Base-by-base conservation (phyloP, 768 basidiomycete genomes). In the Lactifluus hygrophoroides region DNA sequence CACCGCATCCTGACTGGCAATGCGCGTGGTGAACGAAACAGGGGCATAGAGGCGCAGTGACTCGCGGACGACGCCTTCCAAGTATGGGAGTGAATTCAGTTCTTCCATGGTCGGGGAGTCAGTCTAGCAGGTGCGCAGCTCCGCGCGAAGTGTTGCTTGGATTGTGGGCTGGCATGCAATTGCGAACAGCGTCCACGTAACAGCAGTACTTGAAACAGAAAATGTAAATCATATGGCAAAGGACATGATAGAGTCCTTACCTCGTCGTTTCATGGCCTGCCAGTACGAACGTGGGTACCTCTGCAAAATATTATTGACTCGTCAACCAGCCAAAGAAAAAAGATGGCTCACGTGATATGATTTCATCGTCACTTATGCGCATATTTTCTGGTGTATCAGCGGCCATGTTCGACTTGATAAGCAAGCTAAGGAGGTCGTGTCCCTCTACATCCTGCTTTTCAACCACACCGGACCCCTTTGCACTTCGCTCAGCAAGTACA, bases 161-260 rank as follows among this genome's bases (percentile, higher is more conserved):
- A 69, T 53, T 0, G 68, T 67, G 0, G 68, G 69, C 43, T 71
- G 56, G 23, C 65, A 57, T 5, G 68, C 58, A 5, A 76, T 65
- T 7, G 65, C 60, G 48, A 71, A 71, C 7, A 74, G 60, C 6
- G 69, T 66, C 73, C 74, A 75, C 5, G 72, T 65, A 0, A 73
- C 53, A 3, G 72, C 69, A 2, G 72, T 51, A 25, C 64, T 64
- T 25, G 3, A 37, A n/a, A 43, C 7, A n/a, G n/a, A n/a, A 16
- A 16, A 19, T n/a, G 16, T 43, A 10, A n/a, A 30, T 2, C 3
- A 17, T 0, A 30, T 23, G 5, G 9, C 9, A 11, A 10, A 16
- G 14, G n/a, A 14, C n/a, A 25, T 3, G 11, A 6, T 7, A 19
- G 11, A 14, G 27, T 7, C 9, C 54, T 9, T 25, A 65, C 64